phyloP scores from a whole-genome alignment of 495 filamentous ascomycete genomes.

The Penicillium goetzii region DNA sequence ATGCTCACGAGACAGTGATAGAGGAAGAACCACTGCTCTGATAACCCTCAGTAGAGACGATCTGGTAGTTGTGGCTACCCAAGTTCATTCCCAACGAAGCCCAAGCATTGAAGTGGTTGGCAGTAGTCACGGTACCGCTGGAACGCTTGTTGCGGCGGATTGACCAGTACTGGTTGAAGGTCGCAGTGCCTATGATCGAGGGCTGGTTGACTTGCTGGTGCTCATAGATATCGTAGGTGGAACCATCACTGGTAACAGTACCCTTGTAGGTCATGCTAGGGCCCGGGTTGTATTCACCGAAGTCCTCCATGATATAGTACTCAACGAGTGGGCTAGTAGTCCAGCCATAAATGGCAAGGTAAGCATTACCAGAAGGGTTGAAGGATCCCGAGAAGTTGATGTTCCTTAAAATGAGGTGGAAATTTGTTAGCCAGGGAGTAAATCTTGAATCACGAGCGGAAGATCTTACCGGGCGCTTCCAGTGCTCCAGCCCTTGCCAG shows the following conservation, averaged over 20 bases:
- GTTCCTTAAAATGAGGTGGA: conserved; percentile 31
- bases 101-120: conserved; percentile 71
- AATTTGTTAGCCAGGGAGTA: background rate
- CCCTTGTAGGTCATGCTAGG: conserved; percentile 42
- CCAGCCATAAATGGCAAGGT: conserved; percentile 68
- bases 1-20: conserved; percentile 50
- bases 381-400: conserved; percentile 61
- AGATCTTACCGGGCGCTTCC: conserved; percentile 45
- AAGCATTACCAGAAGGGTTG: conserved; percentile 59
- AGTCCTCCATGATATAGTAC: conserved; percentile 67
- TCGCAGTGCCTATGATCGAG: conserved; percentile 60
- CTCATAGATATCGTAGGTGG: conserved; percentile 66
- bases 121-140: conserved; percentile 55
- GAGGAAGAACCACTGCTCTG: conserved; percentile 53
- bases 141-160: conserved; percentile 57
- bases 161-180: conserved; percentile 66
- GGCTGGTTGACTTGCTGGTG: conserved; percentile 62
- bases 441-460: background rate
- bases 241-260: conserved; percentile 60
- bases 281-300: conserved; percentile 57
- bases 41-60: conserved; percentile 64
- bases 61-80: conserved; percentile 62
- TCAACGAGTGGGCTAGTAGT: conserved; percentile 63
- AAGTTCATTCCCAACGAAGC: conserved; percentile 47
- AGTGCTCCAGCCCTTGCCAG: conserved; percentile 65